A percentile compares a stretch with the other conserved stretches of the same genome.
Evolutionary conservation across 345 rosid species (phyloP).

Genomic region (Citrus hindsii): DNA sequence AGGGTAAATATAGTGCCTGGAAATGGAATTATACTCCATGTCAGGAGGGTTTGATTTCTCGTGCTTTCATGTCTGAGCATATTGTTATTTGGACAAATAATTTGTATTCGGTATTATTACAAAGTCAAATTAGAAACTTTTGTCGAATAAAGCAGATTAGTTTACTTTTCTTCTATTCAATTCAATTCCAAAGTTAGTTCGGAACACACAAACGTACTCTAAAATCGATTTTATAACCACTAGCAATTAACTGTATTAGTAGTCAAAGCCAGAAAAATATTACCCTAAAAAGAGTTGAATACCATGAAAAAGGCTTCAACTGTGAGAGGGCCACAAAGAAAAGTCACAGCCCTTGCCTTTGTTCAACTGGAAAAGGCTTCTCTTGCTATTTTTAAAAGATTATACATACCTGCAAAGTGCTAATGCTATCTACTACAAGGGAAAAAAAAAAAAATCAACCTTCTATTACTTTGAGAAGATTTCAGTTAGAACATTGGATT

Average conservation of each 20-base stretch:
- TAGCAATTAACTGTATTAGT: no score
- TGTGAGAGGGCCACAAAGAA: no score
- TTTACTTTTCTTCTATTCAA: background rate
- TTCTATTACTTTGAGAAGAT: background rate
- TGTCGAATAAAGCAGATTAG: background rate
- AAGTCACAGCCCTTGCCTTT: no score
- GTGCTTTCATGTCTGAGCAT: background rate
- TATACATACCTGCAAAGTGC: no score
- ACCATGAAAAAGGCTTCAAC: no score
- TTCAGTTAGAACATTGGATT: no score
- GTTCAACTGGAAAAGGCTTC: no score
- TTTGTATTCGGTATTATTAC: background rate
- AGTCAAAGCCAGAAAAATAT: no score
- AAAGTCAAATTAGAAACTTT: background rate
- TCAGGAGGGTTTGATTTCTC: conserved; percentile 14
- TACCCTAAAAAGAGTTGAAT: no score
- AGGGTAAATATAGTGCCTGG: conserved; percentile 32
- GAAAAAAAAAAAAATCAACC: background rate
- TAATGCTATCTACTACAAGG: background rate
- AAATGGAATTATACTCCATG: conserved; percentile 27
- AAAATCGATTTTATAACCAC: no score
- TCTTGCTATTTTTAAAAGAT: no score
- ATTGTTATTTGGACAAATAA: background rate
- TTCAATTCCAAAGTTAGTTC: background rate
- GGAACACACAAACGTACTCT: no score